Base-by-base conservation (phyloP, 2,329 filamentous ascomycete genomes). In the Myriosclerotinia curreyana region DNA sequence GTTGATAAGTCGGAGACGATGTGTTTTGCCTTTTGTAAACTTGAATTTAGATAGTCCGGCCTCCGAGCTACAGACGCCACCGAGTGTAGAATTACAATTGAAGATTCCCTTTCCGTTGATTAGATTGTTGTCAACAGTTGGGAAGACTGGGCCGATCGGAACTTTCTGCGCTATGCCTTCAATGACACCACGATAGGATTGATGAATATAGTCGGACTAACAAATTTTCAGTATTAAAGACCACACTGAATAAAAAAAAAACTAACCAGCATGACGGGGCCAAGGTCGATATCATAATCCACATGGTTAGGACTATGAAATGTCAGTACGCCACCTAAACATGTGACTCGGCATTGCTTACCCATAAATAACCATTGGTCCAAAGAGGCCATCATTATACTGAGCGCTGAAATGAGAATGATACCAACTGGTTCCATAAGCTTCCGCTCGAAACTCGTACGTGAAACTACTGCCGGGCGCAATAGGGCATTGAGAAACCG, bases 401-500 rank as follows among this genome's bases (percentile, higher is more conserved):
- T 79, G 78, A 25, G 74, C 71, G 22, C 75, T 75, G 68, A 82
- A 82, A 70, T 87, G 85, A 1, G 80, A 83, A 73, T 88, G 85
- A 64, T 86, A 87, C 82, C 83, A 86, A 3, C 77, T 78, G 0
- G 80, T 76, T 5, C 85, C 82, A 72, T 83, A 71, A n/a, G 56
- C 53, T 36, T 69, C 66, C 22, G 67, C 68, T 58, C 65, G 49
- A 60, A 71, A 71, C 7, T 63, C 58, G 40, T 71, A 71, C 12
- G 58, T 66, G 44, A 69, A 69, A 14, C 52, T 64, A 42, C 63
- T 50, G 25, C 65, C 82, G 0, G 82, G 80, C 0, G 83, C 75
- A 64, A 89, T 84, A 2, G 88, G 86, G 67, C 88, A 91, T 73
- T 91, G 86, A 6, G 80, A 80, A 15, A 83, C 73, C 14, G 79